Evolutionary conservation across 768 basidiomycete genomes (phyloP).

Genomic region (Mycena maculata): DNA sequence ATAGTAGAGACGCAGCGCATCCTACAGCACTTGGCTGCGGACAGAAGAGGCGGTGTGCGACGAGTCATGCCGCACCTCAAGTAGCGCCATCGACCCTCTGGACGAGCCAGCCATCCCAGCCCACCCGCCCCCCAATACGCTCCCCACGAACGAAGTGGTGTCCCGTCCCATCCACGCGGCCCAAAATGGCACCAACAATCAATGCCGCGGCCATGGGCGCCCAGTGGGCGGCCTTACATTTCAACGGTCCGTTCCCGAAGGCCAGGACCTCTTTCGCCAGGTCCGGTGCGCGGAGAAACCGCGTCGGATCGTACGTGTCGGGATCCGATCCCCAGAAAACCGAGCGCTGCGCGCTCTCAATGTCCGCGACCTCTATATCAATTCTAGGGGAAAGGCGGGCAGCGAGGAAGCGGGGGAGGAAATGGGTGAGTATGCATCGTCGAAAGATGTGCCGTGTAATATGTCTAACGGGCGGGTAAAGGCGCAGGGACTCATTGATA

Average conservation of each 20-base stretch:
- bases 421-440: slow-evolving; percentile 2
- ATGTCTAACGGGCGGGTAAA: slow-evolving; percentile 63
- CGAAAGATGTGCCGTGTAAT: slow-evolving; percentile 47
- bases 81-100: slow-evolving; percentile 8
- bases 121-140: slow-evolving; percentile 50
- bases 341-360: slow-evolving; percentile 50
- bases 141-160: slow-evolving; percentile 44
- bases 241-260: slow-evolving; percentile 62
- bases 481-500: slow-evolving; percentile 58
- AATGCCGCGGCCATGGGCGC: slow-evolving; percentile 64
- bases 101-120: slow-evolving; percentile 59
- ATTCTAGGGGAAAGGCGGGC: neutral
- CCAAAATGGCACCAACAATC: slow-evolving; percentile 56
- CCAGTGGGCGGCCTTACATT: slow-evolving; percentile 62
- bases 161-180: slow-evolving; percentile 44
- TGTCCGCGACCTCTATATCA: slow-evolving; percentile 48
- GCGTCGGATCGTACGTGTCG: slow-evolving; percentile 56
- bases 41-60: too few species aligned
- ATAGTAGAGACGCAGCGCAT: too few species aligned
- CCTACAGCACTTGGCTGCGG: too few species aligned
- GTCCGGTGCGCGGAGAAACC: slow-evolving; percentile 42
- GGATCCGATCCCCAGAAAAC: slow-evolving; percentile 51
- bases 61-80: neutral
- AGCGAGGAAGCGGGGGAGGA: slow-evolving; percentile 25
- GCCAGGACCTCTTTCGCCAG: slow-evolving; percentile 45